Conservation (phyloP, 2,329 filamentous ascomycete genomes). For the Scedosporium dehoogii region DNA sequence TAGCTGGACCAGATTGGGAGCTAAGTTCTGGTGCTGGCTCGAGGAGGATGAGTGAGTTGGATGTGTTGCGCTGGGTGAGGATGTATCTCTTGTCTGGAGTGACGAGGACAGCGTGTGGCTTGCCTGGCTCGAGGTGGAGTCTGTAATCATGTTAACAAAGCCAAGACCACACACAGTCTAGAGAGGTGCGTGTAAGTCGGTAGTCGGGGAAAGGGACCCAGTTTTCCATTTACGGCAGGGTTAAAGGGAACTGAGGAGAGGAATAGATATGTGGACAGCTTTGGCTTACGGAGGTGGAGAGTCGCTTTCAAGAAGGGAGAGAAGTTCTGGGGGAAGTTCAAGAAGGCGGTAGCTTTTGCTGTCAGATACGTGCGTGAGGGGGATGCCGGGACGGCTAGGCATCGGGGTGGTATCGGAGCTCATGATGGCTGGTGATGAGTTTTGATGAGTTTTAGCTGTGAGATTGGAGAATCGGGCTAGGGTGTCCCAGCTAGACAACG, state of each 20-base stretch:
- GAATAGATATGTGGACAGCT: neutral
- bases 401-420: slow-evolving; percentile 28
- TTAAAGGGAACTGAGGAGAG: neutral
- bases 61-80: slow-evolving; percentile 57
- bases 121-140: slow-evolving; percentile 37
- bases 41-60: slow-evolving; percentile 53
- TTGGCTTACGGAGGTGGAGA: slow-evolving; percentile 39
- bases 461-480: neutral
- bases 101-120: slow-evolving; percentile 39
- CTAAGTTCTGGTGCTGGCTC: slow-evolving; percentile 16
- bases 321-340: slow-evolving; percentile 51
- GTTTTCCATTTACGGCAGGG: neutral
- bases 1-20: slow-evolving; percentile 8
- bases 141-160: slow-evolving; percentile 18
- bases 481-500: neutral
- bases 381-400: slow-evolving; percentile 35
- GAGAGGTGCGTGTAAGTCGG: neutral
- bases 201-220: neutral
- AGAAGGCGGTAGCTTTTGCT: slow-evolving; percentile 47
- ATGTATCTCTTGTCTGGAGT: slow-evolving; percentile 43
- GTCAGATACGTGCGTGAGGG: slow-evolving; percentile 38
- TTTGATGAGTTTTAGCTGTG: neutral
- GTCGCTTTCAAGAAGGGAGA: slow-evolving; percentile 43
- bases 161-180: neutral
- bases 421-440: neutral